phyloP scores from a whole-genome alignment of 805 yeast genomes.

The Nakazawaea sp. region DNA sequence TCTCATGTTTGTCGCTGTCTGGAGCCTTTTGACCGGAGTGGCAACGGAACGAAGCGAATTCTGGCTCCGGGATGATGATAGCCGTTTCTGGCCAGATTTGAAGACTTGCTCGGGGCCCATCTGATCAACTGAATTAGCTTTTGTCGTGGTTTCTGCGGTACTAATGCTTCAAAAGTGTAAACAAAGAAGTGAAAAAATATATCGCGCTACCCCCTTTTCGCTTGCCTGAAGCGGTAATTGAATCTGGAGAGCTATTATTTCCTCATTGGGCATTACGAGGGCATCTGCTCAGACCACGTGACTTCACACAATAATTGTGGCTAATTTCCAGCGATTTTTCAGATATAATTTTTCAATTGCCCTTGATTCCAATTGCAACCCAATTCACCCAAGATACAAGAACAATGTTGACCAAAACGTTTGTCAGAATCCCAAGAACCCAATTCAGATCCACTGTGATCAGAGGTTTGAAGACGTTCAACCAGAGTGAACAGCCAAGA shows the following conservation, averaged over 20 bases:
- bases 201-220: no score
- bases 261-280: no score
- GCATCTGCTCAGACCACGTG: no score
- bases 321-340: background rate
- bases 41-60: background rate
- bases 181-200: no score
- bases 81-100: background rate
- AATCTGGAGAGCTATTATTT: no score
- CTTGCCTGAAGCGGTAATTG: no score
- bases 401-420: slow-evolving; percentile 10
- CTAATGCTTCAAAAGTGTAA: no score
- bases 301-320: slow-evolving; percentile 3
- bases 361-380: no score
- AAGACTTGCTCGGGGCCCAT: no score
- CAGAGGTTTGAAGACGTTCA: slow-evolving; percentile 18
- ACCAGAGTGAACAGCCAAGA: slow-evolving; percentile 42
- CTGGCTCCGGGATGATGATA: slow-evolving; percentile 1
- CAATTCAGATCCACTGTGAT: slow-evolving; percentile 18
- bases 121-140: no score
- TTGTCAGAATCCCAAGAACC: slow-evolving; percentile 16
- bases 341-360: slow-evolving; percentile 4
- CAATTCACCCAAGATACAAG: background rate
- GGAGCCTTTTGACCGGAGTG: background rate
- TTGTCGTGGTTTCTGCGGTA: no score
- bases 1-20: background rate